Evolutionary conservation across 306 rosid genomes (phyloP).

Genomic region (Begonia peltatifolia): DNA sequence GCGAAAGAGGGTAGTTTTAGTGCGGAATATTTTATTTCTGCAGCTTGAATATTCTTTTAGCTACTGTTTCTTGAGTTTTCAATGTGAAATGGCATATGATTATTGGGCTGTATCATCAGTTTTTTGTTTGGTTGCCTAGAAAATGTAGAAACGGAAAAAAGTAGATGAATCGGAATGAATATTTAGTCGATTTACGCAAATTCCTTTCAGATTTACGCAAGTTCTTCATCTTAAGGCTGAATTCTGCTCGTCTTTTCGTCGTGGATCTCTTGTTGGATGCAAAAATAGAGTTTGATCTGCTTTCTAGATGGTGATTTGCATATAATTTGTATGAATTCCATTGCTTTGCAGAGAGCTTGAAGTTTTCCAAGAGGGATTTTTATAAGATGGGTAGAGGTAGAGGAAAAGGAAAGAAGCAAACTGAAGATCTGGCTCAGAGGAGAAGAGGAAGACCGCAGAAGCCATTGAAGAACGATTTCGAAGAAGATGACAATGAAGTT

Average conservation of each 20-base stretch:
- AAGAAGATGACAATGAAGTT: background rate
- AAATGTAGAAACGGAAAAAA: too few relatives aligned
- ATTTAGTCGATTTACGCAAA: too few relatives aligned
- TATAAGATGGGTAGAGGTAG: background rate
- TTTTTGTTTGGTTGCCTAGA: too few relatives aligned
- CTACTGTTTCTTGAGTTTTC: background rate
- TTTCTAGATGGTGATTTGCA: too few relatives aligned
- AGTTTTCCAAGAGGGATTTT: background rate
- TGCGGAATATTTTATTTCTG: too few relatives aligned
- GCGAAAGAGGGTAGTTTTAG: too few relatives aligned
- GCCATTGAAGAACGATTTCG: background rate
- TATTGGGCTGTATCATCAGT: too few relatives aligned
- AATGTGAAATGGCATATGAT: background rate
- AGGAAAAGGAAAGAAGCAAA: slow-evolving; percentile 1
- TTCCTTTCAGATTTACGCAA: background rate
- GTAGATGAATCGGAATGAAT: background rate
- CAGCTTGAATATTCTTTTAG: too few relatives aligned
- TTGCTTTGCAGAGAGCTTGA: background rate
- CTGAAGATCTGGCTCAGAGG: background rate
- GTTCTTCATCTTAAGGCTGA: background rate
- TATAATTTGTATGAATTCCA: background rate
- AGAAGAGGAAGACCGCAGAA: background rate
- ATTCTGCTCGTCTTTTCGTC: too few relatives aligned
- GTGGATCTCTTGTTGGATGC: too few relatives aligned
- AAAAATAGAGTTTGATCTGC: too few relatives aligned